Percentiles rank a stretch among this genome's conserved stretches.
These are phyloP conservation scores for Backusella australiensis DNA, from an alignment of 192 early-diverging fungal genomes.

Conservation along the genomic window DNA sequence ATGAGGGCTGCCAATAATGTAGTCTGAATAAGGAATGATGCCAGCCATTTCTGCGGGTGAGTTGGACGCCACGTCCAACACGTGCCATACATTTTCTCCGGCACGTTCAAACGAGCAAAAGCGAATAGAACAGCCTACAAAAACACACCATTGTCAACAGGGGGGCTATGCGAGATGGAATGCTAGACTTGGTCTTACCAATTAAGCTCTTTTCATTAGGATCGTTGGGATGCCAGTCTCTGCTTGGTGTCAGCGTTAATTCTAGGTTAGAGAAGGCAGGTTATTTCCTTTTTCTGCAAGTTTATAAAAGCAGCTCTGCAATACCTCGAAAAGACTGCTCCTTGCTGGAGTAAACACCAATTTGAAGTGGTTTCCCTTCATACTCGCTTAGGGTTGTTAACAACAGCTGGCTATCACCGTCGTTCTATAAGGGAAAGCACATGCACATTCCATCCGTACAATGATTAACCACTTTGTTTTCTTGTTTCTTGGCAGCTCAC, in stretches of 20 bases:
- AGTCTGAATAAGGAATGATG: constrained; percentile 63
- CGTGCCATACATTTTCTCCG: constrained; percentile 63
- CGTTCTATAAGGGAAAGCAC: background rate
- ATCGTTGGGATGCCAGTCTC: constrained; percentile 26
- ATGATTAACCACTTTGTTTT: background rate
- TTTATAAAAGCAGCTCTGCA: background rate
- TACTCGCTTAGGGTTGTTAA: constrained; percentile 44
- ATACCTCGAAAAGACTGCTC: constrained; percentile 51
- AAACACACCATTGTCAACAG: too few relatives aligned
- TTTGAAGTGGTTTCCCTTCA: constrained; percentile 43
- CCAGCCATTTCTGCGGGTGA: constrained; percentile 73
- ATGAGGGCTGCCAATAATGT: constrained; percentile 71
- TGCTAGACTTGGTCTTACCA: constrained; percentile 22
- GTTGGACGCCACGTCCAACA: constrained; percentile 61
- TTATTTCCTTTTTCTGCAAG: background rate
- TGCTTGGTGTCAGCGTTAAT: constrained; percentile 31
- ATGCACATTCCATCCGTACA: background rate
- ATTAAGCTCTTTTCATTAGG: constrained; percentile 38
- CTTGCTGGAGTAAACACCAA: constrained; percentile 60
- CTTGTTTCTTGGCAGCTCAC: background rate
- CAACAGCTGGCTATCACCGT: constrained; percentile 36
- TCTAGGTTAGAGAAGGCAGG: constrained; percentile 12
- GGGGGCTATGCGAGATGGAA: too few relatives aligned
- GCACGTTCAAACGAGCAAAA: constrained; percentile 65
- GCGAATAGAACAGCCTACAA: constrained; percentile 49